These are phyloP conservation scores for Lanzia echinophila DNA, from an alignment of 2,329 filamentous ascomycete species.

Conservation along the genomic window DNA sequence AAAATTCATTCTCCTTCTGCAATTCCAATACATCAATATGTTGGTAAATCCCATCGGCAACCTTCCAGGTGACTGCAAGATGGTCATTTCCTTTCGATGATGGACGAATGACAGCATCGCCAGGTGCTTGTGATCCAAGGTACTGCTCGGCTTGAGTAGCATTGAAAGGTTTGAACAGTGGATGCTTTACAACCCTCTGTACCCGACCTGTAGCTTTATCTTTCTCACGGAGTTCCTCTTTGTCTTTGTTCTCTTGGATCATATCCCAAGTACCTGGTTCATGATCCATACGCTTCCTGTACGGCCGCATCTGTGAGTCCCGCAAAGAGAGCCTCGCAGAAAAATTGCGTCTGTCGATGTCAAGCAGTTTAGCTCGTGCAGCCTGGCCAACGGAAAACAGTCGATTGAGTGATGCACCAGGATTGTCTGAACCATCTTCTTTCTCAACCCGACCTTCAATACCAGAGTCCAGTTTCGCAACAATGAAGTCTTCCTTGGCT, in stretches of 20 bases:
- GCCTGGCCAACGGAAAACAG: conserved; percentile 76
- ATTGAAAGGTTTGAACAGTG: conserved; percentile 91
- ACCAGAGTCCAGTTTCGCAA: conserved; percentile 89
- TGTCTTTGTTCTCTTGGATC: conserved; percentile 70
- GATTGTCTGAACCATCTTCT: conserved; percentile 69
- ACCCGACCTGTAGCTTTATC: conserved; percentile 78
- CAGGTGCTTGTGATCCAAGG: conserved; percentile 74
- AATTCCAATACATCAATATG: conserved; percentile 96
- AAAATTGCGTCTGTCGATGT: conserved; percentile 81
- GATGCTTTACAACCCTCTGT: conserved; percentile 95
- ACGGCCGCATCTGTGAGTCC: conserved; percentile 73
- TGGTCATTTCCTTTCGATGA: conserved; percentile 95
- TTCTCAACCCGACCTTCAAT: conserved; percentile 83
- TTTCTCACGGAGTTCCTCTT: conserved; percentile 77
- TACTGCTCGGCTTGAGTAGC: conserved; percentile 88
- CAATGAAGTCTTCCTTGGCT: conserved; percentile 86
- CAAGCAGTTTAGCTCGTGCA: conserved; percentile 78
- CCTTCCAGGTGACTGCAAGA: conserved; percentile 95
- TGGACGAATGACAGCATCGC: conserved; percentile 90
- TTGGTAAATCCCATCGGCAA: conserved; percentile 91
- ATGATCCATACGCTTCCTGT: conserved; percentile 62
- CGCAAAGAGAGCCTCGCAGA: conserved; percentile 76
- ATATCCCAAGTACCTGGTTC: conserved; percentile 83
- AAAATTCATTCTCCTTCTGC: conserved; percentile 95
- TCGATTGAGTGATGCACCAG: conserved; percentile 61